A percentile compares a stretch with the other conserved stretches of the same genome.
These are phyloP conservation scores for Aspergillus baeticus DNA, from an alignment of 495 filamentous ascomycete genomes.

Conservation along the genomic window DNA sequence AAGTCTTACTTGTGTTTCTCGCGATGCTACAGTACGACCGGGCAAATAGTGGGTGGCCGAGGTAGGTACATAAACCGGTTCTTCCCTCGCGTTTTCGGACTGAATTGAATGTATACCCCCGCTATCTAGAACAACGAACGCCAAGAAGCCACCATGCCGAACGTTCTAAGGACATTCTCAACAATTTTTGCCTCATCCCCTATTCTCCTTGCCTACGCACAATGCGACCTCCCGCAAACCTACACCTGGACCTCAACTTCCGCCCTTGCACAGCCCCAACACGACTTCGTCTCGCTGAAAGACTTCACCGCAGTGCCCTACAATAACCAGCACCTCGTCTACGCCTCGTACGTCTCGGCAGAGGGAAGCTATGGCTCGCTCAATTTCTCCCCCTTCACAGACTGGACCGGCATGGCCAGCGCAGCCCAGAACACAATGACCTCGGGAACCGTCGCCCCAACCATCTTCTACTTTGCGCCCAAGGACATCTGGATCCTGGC, in stretches of 20 bases:
- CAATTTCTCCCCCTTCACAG: constrained; percentile 53
- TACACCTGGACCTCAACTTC: constrained; percentile 55
- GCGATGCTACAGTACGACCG: too few species aligned
- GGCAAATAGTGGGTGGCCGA: too few species aligned
- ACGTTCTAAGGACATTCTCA: too few species aligned
- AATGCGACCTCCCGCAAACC: constrained; percentile 52
- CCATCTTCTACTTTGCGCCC: constrained; percentile 59
- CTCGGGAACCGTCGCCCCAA: constrained; percentile 53
- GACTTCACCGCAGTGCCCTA: constrained; percentile 55
- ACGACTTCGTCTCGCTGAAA: constrained; percentile 55
- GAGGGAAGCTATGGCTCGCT: constrained; percentile 51
- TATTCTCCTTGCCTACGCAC: constrained; percentile 5
- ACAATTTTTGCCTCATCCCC: too few species aligned
- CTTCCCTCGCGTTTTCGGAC: too few species aligned
- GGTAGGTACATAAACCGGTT: too few species aligned
- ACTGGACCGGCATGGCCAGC: constrained; percentile 54
- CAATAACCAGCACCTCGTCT: constrained; percentile 57
- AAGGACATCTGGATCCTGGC: constrained; percentile 61
- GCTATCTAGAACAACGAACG: too few species aligned
- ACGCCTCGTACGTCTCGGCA: constrained; percentile 42
- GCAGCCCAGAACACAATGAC: constrained; percentile 53
- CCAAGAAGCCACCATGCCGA: too few species aligned
- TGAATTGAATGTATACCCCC: too few species aligned
- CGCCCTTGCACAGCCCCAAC: constrained; percentile 47
- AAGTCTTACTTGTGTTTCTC: too few species aligned